Percentiles rank a stretch among this genome's conserved stretches.
Evolutionary conservation across 306 rosid species (phyloP).

Genomic region (Phaseolus lunatus): DNA sequence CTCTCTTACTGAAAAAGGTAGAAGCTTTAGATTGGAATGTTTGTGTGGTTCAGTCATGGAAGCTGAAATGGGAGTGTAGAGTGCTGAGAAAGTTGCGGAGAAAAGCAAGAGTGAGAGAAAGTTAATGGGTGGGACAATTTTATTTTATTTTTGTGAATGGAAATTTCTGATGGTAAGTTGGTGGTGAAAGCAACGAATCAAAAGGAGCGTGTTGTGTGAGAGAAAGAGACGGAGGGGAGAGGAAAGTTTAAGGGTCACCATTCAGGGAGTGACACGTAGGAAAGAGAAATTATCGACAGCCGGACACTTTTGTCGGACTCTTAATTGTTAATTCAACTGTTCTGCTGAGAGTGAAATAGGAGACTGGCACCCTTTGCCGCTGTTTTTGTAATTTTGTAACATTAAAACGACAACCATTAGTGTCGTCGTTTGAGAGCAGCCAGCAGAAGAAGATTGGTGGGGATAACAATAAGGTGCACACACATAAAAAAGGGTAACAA

Average conservation of each 20-base stretch:
- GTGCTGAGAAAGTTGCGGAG: constrained; percentile 43
- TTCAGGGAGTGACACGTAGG: constrained; percentile 50
- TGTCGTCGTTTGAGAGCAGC: constrained; percentile 30
- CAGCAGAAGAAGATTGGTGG: constrained; percentile 1
- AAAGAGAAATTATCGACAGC: neutral
- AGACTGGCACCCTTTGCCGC: constrained; percentile 27
- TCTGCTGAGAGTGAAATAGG: neutral
- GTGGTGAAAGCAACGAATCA: constrained; percentile 68
- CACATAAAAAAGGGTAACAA: neutral
- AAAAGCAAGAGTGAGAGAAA: constrained; percentile 51
- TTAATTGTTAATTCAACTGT: neutral
- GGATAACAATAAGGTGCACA: neutral
- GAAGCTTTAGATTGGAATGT: constrained; percentile 28
- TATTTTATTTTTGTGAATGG: neutral
- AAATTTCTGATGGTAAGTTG: constrained; percentile 50
- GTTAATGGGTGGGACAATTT: constrained; percentile 32
- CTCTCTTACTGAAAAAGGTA: constrained; percentile 25
- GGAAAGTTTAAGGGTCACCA: constrained; percentile 38
- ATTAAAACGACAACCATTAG: constrained; percentile 38
- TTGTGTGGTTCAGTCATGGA: constrained; percentile 16
- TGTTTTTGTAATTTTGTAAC: neutral
- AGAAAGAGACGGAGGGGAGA: constrained; percentile 38
- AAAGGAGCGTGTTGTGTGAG: constrained; percentile 9
- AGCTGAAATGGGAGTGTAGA: constrained; percentile 17
- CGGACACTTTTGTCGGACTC: constrained; percentile 49